These are phyloP conservation scores for Globisporangium perplexum DNA, from an alignment of 352 stramenopile genomes.

Conservation along the genomic window DNA sequence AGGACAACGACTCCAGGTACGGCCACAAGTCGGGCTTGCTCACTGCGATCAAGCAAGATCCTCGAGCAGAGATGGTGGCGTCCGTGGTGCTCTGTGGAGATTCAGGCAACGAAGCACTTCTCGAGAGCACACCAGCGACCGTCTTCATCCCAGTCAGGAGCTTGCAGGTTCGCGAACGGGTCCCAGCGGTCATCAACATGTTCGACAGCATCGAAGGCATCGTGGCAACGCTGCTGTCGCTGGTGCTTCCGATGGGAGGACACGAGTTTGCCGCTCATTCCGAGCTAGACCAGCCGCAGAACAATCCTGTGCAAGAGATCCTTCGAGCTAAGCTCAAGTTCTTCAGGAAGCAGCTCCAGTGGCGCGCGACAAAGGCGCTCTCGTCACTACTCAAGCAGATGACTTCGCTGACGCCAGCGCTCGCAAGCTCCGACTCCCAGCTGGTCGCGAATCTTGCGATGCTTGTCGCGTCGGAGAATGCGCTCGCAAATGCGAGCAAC, in stretches of 20 bases:
- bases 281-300: slow-evolving; percentile 59
- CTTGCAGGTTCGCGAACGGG: slow-evolving; percentile 57
- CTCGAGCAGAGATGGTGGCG: slow-evolving; percentile 32
- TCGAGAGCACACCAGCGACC: slow-evolving; percentile 3
- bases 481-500: slow-evolving; percentile 16
- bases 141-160: slow-evolving; percentile 39
- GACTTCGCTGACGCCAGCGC: slow-evolving; percentile 22
- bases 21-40: slow-evolving; percentile 22
- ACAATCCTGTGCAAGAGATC: slow-evolving; percentile 54
- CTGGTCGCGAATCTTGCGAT: slow-evolving; percentile 54
- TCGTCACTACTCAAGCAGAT: slow-evolving; percentile 69
- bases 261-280: slow-evolving; percentile 26
- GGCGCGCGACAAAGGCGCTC: slow-evolving; percentile 71
- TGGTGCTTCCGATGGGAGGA: slow-evolving; percentile 33
- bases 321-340: slow-evolving; percentile 49
- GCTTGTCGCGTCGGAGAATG: slow-evolving; percentile 54
- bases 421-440: slow-evolving; percentile 53
- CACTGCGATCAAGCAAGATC: slow-evolving; percentile 31
- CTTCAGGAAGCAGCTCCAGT: slow-evolving; percentile 79
- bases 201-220: slow-evolving; percentile 63
- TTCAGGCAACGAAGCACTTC: not conserved
- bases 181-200: slow-evolving; percentile 75
- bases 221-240: slow-evolving; percentile 41
- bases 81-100: slow-evolving; percentile 11
- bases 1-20: slow-evolving; percentile 31